Base-by-base conservation (phyloP, 176 grass and related monocot genomes). In the Phragmites australis region DNA sequence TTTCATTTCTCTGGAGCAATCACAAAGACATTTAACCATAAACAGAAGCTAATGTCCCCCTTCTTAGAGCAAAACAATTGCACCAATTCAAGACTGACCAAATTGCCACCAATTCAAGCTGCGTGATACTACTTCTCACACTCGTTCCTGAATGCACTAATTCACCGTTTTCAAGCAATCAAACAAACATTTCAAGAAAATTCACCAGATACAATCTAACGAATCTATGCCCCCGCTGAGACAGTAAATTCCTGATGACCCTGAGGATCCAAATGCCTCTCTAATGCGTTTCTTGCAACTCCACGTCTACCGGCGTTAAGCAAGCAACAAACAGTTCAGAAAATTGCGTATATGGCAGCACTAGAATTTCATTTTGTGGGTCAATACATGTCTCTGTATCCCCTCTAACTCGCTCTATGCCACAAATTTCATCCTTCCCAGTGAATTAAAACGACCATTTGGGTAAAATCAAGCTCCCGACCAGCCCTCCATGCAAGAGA, bases 31-130 rank as follows among this genome's bases (percentile, higher is more conserved):
- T 16, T 22, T 47, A 45, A 72, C 54, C 23, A 48, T 54, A 48
- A 22, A 30, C 11, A 48, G 4, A 76, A 58, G 65, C 12, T 62
- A 59, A 41, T 60, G 51, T 10, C 5, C 2, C 42, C 43, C 21
- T 31, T 68, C n/a, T 60, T 77, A 23, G 25, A 58, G 66, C 32
- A 72, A 61, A 83, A 41, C 30, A 70, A 61, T 30, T 30, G 68
- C 27, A 29, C 15, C 26, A 49, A 48, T 8, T 8, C 13, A 26
- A 48, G 25, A 15, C 14, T 49, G 42, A 49, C 44, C 23, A 70
- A 57, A 47, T 17, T 8, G 40, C 17, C 29, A 74, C 16, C 44
- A 70, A 30, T 30, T 70, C 45, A 46, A 47, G 43, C 43, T 19
- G 15, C 4, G 25, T 48, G 29, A 21, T 18, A 42, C 54, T 78